phyloP scores from a whole-genome alignment of 257 asterid species.

The Przewalskia tangutica region DNA sequence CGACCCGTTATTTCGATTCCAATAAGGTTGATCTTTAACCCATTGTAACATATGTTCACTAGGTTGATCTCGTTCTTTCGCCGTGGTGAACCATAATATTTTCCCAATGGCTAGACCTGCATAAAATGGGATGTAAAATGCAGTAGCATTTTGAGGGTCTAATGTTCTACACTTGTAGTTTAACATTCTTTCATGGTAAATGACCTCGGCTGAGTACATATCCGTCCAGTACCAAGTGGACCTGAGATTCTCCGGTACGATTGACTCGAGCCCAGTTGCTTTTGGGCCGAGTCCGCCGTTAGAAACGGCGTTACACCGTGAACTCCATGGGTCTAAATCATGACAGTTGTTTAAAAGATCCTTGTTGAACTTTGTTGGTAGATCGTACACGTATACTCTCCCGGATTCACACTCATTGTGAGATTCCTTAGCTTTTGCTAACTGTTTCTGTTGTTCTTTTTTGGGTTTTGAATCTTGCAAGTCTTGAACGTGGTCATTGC shows the following conservation, averaged over 20 bases:
- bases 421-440: neutral
- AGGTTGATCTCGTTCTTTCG: slow-evolving; percentile 31
- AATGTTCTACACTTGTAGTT: slow-evolving; percentile 36
- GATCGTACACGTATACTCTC: slow-evolving; percentile 40
- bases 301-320: slow-evolving; percentile 36
- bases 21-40: slow-evolving; percentile 26
- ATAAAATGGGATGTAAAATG: slow-evolving; percentile 54
- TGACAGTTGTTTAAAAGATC: slow-evolving; percentile 32
- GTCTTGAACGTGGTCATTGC: no score
- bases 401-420: slow-evolving; percentile 31
- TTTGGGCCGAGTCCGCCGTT: slow-evolving; percentile 39
- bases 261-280: slow-evolving; percentile 39
- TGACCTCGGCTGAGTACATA: slow-evolving; percentile 38
- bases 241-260: slow-evolving; percentile 29
- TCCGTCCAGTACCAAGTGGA: slow-evolving; percentile 53
- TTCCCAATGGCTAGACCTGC: slow-evolving; percentile 57
- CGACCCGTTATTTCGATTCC: slow-evolving; percentile 35
- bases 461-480: neutral
- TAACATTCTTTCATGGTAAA: slow-evolving; percentile 37
- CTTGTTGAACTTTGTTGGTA: slow-evolving; percentile 34
- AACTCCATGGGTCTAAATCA: slow-evolving; percentile 38
- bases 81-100: slow-evolving; percentile 42
- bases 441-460: neutral
- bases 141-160: slow-evolving; percentile 35
- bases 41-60: slow-evolving; percentile 35